These are phyloP conservation scores for Jamesozyma piceae DNA, from an alignment of 805 yeast genomes.

Conservation along the genomic window DNA sequence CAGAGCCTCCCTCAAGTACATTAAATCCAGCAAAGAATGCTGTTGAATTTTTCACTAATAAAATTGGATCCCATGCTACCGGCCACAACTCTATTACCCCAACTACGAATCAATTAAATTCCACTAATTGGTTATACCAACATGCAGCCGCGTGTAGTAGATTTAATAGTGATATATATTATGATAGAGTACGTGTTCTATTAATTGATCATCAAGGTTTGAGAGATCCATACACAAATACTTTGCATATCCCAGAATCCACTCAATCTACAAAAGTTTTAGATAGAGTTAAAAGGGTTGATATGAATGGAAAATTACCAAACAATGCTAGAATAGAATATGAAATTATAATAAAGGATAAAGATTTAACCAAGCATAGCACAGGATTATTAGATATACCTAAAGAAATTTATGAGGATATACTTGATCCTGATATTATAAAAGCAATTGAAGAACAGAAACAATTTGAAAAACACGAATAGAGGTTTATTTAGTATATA, in stretches of 20 bases:
- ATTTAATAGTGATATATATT: constrained; percentile 54
- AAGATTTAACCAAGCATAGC: constrained; percentile 37
- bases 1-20: background rate
- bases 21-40: constrained; percentile 30
- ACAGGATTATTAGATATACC: constrained; percentile 64
- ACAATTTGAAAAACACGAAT: constrained; percentile 33
- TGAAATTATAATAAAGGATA: constrained; percentile 40
- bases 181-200: constrained; percentile 45
- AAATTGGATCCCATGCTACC: constrained; percentile 6
- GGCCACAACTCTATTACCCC: background rate
- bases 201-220: constrained; percentile 42
- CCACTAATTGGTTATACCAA: constrained; percentile 76
- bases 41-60: constrained; percentile 33
- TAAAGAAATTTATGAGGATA: constrained; percentile 45
- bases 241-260: constrained; percentile 56
- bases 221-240: constrained; percentile 80
- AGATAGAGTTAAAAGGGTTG: constrained; percentile 15
- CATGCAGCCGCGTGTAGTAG: constrained; percentile 72
- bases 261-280: constrained; percentile 60
- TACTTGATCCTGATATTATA: constrained; percentile 48
- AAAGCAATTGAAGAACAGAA: constrained; percentile 58
- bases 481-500: background rate
- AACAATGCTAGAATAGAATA: constrained; percentile 31
- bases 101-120: constrained; percentile 38
- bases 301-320: constrained; percentile 16